Evolutionary conservation across 2,329 filamentous ascomycete species (phyloP).

Genomic region (Cyclaneusma minus): DNA sequence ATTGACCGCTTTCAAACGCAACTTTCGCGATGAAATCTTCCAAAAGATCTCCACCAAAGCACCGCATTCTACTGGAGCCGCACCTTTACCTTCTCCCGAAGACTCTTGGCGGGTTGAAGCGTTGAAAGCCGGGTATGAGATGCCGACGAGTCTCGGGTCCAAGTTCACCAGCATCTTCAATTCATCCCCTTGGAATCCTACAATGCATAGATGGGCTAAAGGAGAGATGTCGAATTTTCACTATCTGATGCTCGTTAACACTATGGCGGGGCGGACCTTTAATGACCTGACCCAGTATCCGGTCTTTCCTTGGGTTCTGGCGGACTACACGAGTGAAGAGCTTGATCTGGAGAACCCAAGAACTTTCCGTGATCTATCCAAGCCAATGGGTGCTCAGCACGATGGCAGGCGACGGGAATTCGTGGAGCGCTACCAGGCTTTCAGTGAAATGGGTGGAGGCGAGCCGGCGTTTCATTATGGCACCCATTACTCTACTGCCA

Average conservation of each 20-base stretch:
- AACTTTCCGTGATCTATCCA: conserved; percentile 80
- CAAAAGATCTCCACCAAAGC: conserved; percentile 62
- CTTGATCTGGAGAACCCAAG: conserved; percentile 72
- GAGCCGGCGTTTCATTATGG: conserved; percentile 87
- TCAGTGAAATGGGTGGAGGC: conserved; percentile 78
- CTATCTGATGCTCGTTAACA: conserved; percentile 97
- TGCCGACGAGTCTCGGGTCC: conserved; percentile 49
- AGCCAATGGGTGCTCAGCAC: conserved; percentile 91
- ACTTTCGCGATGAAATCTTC: conserved; percentile 65
- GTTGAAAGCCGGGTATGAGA: conserved; percentile 49
- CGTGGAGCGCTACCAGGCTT: conserved; percentile 67
- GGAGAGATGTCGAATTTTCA: conserved; percentile 98
- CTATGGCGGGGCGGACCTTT: conserved; percentile 90
- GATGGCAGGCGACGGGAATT: conserved; percentile 62
- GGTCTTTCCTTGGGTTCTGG: conserved; percentile 93
- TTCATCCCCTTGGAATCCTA: conserved; percentile 63
- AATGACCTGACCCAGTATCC: conserved; percentile 97
- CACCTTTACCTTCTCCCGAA: conserved; percentile 59
- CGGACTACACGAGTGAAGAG: conserved; percentile 90
- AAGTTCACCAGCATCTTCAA: conserved; percentile 91
- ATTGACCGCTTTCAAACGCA: conserved; percentile 64
- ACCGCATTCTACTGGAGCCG: conserved; percentile 59
- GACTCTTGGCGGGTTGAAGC: conserved; percentile 87
- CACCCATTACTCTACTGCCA: conserved; percentile 96
- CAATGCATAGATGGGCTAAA: conserved; percentile 78